Conservation (phyloP, 2,329 filamentous ascomycete species). For the Cercospora janseana region DNA sequence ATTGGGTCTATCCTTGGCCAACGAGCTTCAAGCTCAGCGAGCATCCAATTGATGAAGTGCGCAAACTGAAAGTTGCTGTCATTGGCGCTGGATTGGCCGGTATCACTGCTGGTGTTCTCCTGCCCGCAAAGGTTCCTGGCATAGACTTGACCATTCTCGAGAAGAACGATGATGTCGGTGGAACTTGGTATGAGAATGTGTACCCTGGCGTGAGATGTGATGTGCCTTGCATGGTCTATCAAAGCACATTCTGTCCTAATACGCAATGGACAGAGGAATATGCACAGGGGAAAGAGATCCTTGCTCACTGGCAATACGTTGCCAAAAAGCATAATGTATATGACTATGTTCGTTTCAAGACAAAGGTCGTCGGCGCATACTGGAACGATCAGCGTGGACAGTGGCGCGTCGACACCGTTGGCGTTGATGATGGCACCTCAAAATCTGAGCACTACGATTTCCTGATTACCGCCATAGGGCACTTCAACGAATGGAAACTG, state of each 20-base stretch:
- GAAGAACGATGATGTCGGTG: constrained; percentile 63
- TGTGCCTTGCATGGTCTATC: constrained; percentile 68
- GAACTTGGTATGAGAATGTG: constrained; percentile 46
- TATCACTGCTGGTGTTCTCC: constrained; percentile 61
- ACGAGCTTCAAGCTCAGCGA: constrained; percentile 34
- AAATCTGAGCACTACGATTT: constrained; percentile 56
- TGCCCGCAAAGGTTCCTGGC: constrained; percentile 67
- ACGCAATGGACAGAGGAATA: constrained; percentile 68
- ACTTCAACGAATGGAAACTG: constrained; percentile 64
- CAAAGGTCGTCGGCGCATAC: constrained; percentile 54
- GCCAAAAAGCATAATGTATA: constrained; percentile 66
- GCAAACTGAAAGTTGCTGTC: constrained; percentile 49
- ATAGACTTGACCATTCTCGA: constrained; percentile 66
- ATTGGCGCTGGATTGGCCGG: constrained; percentile 65
- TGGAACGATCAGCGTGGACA: constrained; percentile 55
- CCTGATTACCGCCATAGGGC: constrained; percentile 62
- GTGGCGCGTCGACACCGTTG: constrained; percentile 59
- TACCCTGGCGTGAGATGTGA: constrained; percentile 53
- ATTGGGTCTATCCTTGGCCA: constrained; percentile 25
- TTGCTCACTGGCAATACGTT: constrained; percentile 62
- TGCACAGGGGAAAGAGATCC: constrained; percentile 64
- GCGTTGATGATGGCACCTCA: constrained; percentile 30
- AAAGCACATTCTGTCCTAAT: constrained; percentile 66
- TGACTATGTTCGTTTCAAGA: constrained; percentile 55
- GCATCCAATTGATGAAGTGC: constrained; percentile 32